phyloP scores from a whole-genome alignment of 2,329 filamentous ascomycete species.

The Fusarium annulatum region DNA sequence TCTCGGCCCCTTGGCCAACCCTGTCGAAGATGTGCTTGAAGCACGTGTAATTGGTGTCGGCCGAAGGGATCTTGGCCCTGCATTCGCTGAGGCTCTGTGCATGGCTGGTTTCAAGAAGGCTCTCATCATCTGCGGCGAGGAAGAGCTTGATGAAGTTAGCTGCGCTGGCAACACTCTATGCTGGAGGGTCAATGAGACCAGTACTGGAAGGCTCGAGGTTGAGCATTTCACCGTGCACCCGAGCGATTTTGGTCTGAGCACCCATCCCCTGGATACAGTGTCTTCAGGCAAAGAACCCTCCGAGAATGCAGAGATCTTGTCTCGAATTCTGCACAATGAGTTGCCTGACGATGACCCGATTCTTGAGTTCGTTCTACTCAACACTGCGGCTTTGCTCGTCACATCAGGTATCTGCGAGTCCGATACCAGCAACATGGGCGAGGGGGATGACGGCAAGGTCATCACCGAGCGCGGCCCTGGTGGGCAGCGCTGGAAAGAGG shows the following conservation, averaged over 20 bases:
- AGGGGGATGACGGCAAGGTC: conserved; percentile 82
- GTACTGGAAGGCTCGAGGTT: conserved; percentile 62
- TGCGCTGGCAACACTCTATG: conserved; percentile 90
- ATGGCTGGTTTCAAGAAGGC: conserved; percentile 84
- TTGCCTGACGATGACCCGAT: conserved; percentile 83
- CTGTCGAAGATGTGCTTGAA: conserved; percentile 85
- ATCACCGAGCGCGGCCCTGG: conserved; percentile 86
- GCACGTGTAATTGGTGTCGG: conserved; percentile 94
- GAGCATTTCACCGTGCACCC: conserved; percentile 84
- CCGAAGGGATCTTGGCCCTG: conserved; percentile 83
- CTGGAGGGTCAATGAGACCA: conserved; percentile 77
- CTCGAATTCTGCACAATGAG: conserved; percentile 79
- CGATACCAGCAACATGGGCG: conserved; percentile 81
- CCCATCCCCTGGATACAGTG: conserved; percentile 80
- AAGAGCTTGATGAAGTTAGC: conserved; percentile 95
- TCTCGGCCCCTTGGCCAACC: conserved; percentile 91
- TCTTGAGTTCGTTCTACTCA: conserved; percentile 92
- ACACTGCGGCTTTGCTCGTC: conserved; percentile 89
- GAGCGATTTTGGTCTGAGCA: conserved; percentile 84
- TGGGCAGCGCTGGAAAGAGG: conserved; percentile 93
- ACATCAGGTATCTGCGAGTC: conserved; percentile 87
- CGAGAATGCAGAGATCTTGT: conserved; percentile 88
- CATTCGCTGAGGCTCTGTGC: conserved; percentile 87
- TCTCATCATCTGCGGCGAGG: conserved; percentile 90
- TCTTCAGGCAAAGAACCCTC: conserved; percentile 85